Conservation (phyloP, 75 land plant genomes). For the Selaginella moellendorffii region DNA sequence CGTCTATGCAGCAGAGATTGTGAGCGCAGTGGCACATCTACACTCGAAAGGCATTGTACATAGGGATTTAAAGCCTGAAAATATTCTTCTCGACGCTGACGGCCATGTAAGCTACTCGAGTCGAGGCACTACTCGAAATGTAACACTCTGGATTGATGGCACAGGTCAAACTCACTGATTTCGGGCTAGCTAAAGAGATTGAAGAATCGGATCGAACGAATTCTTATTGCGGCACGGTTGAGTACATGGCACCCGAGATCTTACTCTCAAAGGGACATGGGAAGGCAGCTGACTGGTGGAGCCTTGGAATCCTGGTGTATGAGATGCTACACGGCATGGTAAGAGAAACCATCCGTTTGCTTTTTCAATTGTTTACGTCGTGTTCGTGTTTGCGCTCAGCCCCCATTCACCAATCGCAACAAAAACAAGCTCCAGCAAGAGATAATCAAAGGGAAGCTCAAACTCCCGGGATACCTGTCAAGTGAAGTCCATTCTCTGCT, state of each 20-base stretch:
- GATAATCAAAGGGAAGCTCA: conserved; percentile 81
- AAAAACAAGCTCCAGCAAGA: conserved; percentile 72
- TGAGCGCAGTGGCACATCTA: conserved; percentile 89
- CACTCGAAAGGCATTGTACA: conserved; percentile 91
- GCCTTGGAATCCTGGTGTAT: conserved; percentile 80
- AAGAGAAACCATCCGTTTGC: not conserved
- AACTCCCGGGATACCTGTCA: conserved; percentile 68
- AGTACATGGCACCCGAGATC: conserved; percentile 99
- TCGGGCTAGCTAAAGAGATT: conserved; percentile 91
- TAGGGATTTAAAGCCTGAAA: conserved; percentile 95
- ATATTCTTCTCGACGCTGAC: conserved; percentile 83
- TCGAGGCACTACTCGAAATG: too few species aligned
- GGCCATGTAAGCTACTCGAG: conserved; percentile 60
- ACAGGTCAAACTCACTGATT: conserved; percentile 92
- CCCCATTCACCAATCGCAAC: conserved; percentile 68
- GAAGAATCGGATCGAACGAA: conserved; percentile 70
- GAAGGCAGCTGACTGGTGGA: conserved; percentile 99
- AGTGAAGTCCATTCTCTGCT: conserved; percentile 83
- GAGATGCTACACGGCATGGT: conserved; percentile 99
- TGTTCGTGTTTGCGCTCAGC: too few species aligned
- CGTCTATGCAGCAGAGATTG: conserved; percentile 88
- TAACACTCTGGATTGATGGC: too few species aligned
- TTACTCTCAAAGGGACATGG: conserved; percentile 79
- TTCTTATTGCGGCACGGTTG: conserved; percentile 86
- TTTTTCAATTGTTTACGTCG: not conserved